Evolutionary conservation across 2,329 filamentous ascomycete genomes (phyloP).

Genomic region (Chalaropsis ovoidea): DNA sequence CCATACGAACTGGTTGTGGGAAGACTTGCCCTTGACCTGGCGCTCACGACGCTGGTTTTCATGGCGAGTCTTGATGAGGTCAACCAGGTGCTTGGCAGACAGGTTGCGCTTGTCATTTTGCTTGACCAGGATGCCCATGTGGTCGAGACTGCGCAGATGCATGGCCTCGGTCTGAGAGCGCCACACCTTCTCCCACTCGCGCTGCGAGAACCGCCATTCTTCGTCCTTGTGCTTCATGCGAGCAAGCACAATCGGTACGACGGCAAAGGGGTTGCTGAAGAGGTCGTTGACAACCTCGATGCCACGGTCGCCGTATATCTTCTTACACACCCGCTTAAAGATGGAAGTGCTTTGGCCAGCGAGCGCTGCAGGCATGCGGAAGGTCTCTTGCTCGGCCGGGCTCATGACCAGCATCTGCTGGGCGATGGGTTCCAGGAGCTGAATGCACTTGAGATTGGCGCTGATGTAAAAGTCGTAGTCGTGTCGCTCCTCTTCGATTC

Average conservation of each 20-base stretch:
- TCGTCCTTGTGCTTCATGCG: slow-evolving; percentile 93
- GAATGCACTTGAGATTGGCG: slow-evolving; percentile 86
- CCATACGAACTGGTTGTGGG: slow-evolving; percentile 65
- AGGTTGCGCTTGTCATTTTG: slow-evolving; percentile 83
- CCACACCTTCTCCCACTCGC: slow-evolving; percentile 99
- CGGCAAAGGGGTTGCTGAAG: slow-evolving; percentile 71
- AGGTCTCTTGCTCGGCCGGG: slow-evolving; percentile 59
- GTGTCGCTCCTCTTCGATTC: slow-evolving; percentile 95
- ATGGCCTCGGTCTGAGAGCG: slow-evolving; percentile 88
- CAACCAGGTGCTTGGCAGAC: slow-evolving; percentile 78
- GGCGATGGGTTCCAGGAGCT: slow-evolving; percentile 86
- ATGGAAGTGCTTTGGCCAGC: slow-evolving; percentile 93
- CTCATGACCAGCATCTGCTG: slow-evolving; percentile 78
- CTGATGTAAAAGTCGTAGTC: slow-evolving; percentile 99
- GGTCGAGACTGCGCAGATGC: slow-evolving; percentile 92
- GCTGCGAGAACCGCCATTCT: slow-evolving; percentile 92
- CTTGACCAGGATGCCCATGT: slow-evolving; percentile 87
- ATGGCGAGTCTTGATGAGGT: slow-evolving; percentile 82
- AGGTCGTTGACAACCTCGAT: slow-evolving; percentile 78
- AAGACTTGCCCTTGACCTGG: slow-evolving; percentile 49
- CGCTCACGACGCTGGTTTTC: slow-evolving; percentile 76
- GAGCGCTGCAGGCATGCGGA: slow-evolving; percentile 70
- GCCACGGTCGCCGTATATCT: slow-evolving; percentile 86
- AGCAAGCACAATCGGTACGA: slow-evolving; percentile 78
- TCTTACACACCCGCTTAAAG: slow-evolving; percentile 94